Evolutionary conservation across 768 basidiomycete genomes (phyloP), one percentile per base, ranked within the genome.

Genomic region (Trametes sanguinea): DNA sequence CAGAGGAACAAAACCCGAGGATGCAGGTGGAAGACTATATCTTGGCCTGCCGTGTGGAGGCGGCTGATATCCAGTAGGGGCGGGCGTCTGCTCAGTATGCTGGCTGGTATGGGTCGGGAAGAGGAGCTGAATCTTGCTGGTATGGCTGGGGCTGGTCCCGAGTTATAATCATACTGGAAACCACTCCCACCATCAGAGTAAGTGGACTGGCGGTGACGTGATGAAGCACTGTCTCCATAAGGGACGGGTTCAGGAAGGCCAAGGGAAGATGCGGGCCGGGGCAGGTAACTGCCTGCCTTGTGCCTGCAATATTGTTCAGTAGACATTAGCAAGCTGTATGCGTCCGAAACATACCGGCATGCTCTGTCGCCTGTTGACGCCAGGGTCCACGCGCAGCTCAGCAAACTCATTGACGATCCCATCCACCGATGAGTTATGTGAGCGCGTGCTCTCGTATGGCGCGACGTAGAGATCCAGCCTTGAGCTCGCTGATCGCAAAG

Each of bases 391-490:
- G 8, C 81, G 81, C 62, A 94, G 77, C 65, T 90, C 88, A 14
- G 81, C 81, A 62, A 92, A 87, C 51, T 88, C 86, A 60, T 81
- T 82, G 22, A 83, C 73, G n/a, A 90, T 57, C 43, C 78, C 76
- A 63, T 88, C 87, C 29, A 87, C 71, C 16, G 64, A 67, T 27
- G 69, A 68, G 29, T 61, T 57, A 46, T 68, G 71, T 14, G 72
- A 67, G 2, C 74, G 78, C 40, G 79, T 76, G 52, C 81, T 81
- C 62, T 92, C 89, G 68, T 94, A 94, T 1, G 85, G 85, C 0
- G 90, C 85, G 40, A 83, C 83, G 69, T 94, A 94, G 17, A 92
- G 76, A 65, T 90, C 87, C 4, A 87, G 74, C 40, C 81, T 77
- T 22, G 89, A 87, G 65, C 76, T 83, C 5, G 90, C 89, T 17